Conservation (phyloP, 148 eudicot species). For the Rhododendron vialii region DNA sequence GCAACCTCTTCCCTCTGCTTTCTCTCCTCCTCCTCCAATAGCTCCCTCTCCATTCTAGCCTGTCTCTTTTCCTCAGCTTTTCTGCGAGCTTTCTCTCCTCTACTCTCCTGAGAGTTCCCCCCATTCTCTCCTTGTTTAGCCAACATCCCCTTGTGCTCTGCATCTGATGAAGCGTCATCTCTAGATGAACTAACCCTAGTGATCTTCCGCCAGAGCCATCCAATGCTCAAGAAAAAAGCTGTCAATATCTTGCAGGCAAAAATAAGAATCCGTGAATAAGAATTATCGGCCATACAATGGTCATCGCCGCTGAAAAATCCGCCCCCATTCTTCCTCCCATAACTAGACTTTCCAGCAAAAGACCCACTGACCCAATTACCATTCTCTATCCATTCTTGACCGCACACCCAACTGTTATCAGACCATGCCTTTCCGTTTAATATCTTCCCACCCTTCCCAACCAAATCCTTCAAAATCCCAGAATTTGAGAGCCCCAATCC, state of each 20-base stretch:
- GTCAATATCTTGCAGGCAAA: constrained; percentile 49
- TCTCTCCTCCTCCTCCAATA: constrained; percentile 88
- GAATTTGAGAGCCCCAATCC: constrained; percentile 62
- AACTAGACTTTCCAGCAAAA: constrained; percentile 49
- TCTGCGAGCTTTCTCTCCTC: constrained; percentile 92
- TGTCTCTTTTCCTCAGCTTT: constrained; percentile 98
- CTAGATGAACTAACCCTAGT: constrained; percentile 59
- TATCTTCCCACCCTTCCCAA: constrained; percentile 83
- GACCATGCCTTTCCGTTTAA: constrained; percentile 75
- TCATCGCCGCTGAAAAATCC: constrained; percentile 45
- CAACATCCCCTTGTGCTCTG: constrained; percentile 46
- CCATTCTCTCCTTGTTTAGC: constrained; percentile 73
- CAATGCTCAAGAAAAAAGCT: constrained; percentile 42
- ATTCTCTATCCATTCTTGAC: constrained; percentile 85
- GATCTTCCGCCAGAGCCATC: constrained; percentile 79
- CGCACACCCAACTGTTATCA: constrained; percentile 62
- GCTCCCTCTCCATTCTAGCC: constrained; percentile 93
- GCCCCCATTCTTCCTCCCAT: constrained; percentile 44
- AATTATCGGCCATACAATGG: constrained; percentile 62
- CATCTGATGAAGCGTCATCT: constrained; percentile 55
- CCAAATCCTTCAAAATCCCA: constrained; percentile 78
- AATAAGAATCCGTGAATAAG: constrained; percentile 51
- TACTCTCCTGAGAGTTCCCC: constrained; percentile 57
- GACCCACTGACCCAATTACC: constrained; percentile 68
- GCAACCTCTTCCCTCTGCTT: constrained; percentile 99